Evolutionary conservation across 306 rosid genomes (phyloP), one percentile per base, ranked within the genome.

Genomic region (Mimosa pudica): DNA sequence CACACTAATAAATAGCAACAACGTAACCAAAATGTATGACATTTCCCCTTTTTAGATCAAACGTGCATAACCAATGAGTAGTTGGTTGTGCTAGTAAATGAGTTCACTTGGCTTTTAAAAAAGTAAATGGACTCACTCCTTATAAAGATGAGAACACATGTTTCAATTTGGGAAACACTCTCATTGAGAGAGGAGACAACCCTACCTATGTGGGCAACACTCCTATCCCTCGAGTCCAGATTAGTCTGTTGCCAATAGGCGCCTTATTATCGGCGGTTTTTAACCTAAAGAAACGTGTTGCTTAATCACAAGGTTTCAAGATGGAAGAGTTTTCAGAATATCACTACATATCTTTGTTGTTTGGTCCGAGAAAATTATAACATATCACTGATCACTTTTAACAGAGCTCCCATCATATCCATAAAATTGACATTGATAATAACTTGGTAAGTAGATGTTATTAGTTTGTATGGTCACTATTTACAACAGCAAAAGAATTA

Each of bases 401-500:
- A 54, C 74, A 80, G 42, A 61, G 63, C 73, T 64, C 57, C 62
- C 60, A 58, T 18, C 54, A 73, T 80, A 66, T 73, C 85, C 42
- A 38, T 38, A 38, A 38, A 38, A 78, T 77, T 83, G 77, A 87
- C 73, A 80, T 77, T 83, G 54, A 70, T 10, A 4, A 44, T 70
- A 44, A 65, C 47, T 73, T 10, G n/a, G 73, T 65, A 69, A 20
- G 63, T 52, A 67, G 72, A 74, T 87, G 88, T 82, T 84, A 83
- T 82, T 88, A 63, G 75, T 83, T 73, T 73, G 88, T 87, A 86
- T 80, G 81, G 84, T 90, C 93, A 79, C 87, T 94, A 90, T 94
- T 89, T 94, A 92, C 98, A 93, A 81, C 88, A 80, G 84, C 87
- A 80, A 89, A 94, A 89, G 91, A 92, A 89, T 89, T 84, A 85